Evolutionary conservation across 108 stramenopile genomes (phyloP), one percentile per base, ranked within the genome.

Genomic region (Mayamaea pseudoterrestris): DNA sequence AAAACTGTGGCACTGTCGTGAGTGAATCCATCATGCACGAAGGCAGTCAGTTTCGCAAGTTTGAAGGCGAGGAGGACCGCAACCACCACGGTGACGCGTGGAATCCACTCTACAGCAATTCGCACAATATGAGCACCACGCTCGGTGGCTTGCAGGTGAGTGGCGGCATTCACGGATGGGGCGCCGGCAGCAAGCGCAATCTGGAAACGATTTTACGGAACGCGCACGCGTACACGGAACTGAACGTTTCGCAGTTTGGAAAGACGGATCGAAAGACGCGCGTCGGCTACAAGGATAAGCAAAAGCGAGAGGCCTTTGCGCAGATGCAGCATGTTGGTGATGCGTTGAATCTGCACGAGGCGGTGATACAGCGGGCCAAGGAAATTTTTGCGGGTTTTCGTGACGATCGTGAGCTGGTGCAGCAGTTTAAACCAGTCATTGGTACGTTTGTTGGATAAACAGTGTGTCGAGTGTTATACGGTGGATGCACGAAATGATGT

Each of bases 371-470:
- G 41, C 69, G 83, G 23, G 82, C 76, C 37, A 84, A 88, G 41
- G 85, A 88, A 60, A 51, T 93, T 13, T 93, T 88, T 66, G 85
- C 90, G 13, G 80, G 76, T 7, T 93, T 85, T 71, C 85, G 90
- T 56, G 90, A 93, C 40, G 90, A 93, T 68, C 73, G 83, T 28
- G 90, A 93, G 49, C 55, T 83, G 63, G 76, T 93, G 12, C 90
- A 93, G 46, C 72, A 76, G 48, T 80, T 71, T 51, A 74, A 80
- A 44, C 70, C 24, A 17, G 49, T 50, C 22, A 35, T 54, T n/a
- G n/a, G n/a, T n/a, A n/a, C n/a, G n/a, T n/a, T n/a, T n/a, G n/a
- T n/a, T n/a, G n/a, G n/a, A n/a, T 6, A 7, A 5, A 5, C 20
- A 5, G n/a, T 41, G 35, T 50, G n/a, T 0, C 18, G 32, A 36